phyloP scores from a whole-genome alignment of 345 rosid species.

The Lepidium africanum region DNA sequence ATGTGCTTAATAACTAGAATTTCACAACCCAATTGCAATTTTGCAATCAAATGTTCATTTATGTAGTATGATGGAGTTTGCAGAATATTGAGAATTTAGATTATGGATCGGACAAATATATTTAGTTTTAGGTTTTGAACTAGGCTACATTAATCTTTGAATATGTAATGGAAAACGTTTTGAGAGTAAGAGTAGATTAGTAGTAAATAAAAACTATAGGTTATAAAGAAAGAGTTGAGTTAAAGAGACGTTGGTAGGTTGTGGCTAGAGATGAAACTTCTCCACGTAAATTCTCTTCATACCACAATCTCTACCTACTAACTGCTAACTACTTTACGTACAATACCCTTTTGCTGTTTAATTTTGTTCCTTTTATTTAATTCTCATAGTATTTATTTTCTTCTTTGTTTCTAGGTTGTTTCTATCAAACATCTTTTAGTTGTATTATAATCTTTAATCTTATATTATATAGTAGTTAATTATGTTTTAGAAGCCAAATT shows the following conservation, averaged over 20 bases:
- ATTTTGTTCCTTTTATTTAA: neutral
- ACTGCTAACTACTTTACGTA: conserved; percentile 22
- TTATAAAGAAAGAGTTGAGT: neutral
- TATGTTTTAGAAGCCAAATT: neutral
- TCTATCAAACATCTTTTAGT: neutral
- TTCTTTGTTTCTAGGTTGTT: neutral
- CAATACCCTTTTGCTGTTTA: conserved; percentile 21
- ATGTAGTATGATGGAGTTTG: no score
- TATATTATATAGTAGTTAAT: neutral
- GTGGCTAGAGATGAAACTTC: conserved; percentile 20
- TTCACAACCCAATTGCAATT: neutral
- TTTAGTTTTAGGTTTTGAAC: no score
- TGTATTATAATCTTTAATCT: neutral
- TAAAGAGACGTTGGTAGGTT: conserved; percentile 13
- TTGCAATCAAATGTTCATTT: neutral
- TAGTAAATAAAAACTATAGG: neutral
- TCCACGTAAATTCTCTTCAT: conserved; percentile 21
- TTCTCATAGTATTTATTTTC: neutral
- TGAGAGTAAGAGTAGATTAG: neutral
- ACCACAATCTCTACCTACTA: conserved; percentile 29
- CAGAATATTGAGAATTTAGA: no score
- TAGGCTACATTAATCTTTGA: neutral
- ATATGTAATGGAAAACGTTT: neutral
- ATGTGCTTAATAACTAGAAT: neutral
- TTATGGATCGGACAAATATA: no score